These are phyloP conservation scores for Paracorniculantispora psalliotae DNA, from an alignment of 2,329 filamentous ascomycete genomes.

Conservation along the genomic window DNA sequence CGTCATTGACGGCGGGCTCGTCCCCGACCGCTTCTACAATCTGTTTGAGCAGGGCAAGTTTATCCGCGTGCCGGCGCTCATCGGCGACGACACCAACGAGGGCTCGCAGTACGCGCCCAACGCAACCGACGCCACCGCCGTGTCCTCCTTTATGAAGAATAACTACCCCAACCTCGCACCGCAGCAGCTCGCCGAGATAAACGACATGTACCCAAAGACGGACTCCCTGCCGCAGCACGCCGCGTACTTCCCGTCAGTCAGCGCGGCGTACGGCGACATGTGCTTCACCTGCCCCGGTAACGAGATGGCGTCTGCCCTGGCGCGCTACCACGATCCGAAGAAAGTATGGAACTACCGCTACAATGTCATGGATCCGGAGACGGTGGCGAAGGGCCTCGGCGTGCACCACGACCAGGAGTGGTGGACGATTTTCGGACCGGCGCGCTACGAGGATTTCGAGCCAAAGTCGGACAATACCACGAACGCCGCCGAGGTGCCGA, in stretches of 20 bases:
- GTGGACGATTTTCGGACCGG: slow-evolving; percentile 45
- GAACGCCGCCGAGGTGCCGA: slow-evolving; percentile 39
- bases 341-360: slow-evolving; percentile 43
- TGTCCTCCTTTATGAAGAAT: slow-evolving; percentile 38
- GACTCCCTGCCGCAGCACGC: slow-evolving; percentile 31
- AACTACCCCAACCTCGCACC: slow-evolving; percentile 43
- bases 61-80: slow-evolving; percentile 39
- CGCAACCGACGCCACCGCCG: slow-evolving; percentile 28
- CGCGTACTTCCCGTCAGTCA: slow-evolving; percentile 39
- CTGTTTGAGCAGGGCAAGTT: slow-evolving; percentile 37
- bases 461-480: slow-evolving; percentile 38
- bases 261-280: slow-evolving; percentile 39
- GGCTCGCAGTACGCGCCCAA: slow-evolving; percentile 41
- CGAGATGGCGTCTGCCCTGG: slow-evolving; percentile 24
- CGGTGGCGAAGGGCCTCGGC: slow-evolving; percentile 35
- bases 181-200: slow-evolving; percentile 31
- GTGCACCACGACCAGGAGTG: slow-evolving; percentile 45
- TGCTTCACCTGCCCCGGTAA: slow-evolving; percentile 41
- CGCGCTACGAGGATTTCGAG: slow-evolving; percentile 18
- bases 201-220: slow-evolving; percentile 34
- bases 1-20: slow-evolving; percentile 42
- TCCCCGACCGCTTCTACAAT: slow-evolving; percentile 36
- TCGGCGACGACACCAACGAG: slow-evolving; percentile 28
- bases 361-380: slow-evolving; percentile 39
- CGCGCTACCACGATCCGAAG: slow-evolving; percentile 10